Conservation (phyloP, 202 grass and related monocot genomes). For the Bolboschoenoplectus hybrid region DNA sequence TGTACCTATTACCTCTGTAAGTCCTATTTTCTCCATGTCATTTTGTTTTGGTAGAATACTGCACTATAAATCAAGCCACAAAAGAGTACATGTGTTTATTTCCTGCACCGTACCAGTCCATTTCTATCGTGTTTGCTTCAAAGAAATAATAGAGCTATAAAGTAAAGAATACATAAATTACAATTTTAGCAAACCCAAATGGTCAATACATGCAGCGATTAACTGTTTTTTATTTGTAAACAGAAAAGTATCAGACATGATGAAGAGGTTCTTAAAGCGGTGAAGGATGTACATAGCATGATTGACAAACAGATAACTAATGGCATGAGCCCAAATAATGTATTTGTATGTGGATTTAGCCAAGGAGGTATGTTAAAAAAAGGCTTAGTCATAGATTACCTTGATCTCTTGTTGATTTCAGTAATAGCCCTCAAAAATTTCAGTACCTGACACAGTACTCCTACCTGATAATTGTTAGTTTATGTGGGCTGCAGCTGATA, state of each 20-base stretch:
- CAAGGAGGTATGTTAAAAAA: constrained; percentile 62
- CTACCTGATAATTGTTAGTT: not conserved
- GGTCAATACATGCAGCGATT: not conserved
- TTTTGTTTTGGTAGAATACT: constrained; percentile 13
- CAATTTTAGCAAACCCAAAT: constrained; percentile 19
- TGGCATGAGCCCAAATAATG: constrained; percentile 47
- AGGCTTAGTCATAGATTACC: not conserved
- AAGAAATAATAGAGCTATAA: constrained; percentile 9
- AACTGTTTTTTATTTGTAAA: not conserved
- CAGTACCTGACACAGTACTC: constrained; percentile 10
- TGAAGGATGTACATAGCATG: constrained; percentile 61
- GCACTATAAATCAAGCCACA: not conserved
- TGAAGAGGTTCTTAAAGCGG: constrained; percentile 56
- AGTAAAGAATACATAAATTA: constrained; percentile 17
- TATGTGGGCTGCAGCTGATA: not conserved
- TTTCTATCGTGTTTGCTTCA: not conserved
- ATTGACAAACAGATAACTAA: constrained; percentile 58
- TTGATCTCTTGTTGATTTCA: not conserved
- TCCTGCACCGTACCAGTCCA: not conserved
- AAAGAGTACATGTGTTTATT: not conserved
- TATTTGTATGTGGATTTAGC: constrained; percentile 74
- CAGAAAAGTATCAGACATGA: constrained; percentile 76
- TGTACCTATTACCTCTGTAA: constrained; percentile 52
- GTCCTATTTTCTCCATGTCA: constrained; percentile 1
- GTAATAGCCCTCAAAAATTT: not conserved